Percentiles rank a stretch among this genome's conserved stretches.
Evolutionary conservation across 2,329 filamentous ascomycete species (phyloP).

Genomic region (Epicoccum nigrum): DNA sequence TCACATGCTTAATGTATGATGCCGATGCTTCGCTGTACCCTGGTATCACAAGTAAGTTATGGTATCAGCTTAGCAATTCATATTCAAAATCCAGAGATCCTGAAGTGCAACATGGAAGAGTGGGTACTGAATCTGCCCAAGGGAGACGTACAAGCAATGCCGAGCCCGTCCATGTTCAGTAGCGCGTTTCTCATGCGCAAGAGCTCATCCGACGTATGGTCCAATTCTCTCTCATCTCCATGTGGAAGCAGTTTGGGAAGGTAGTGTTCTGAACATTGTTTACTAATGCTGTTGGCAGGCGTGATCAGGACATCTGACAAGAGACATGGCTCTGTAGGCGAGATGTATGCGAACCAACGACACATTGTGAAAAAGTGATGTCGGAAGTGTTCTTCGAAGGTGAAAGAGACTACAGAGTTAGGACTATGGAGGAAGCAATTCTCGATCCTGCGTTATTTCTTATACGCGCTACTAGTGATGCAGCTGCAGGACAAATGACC

Average conservation of each 20-base stretch:
- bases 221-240: constrained; percentile 47
- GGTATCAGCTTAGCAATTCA: background rate
- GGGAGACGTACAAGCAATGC: constrained; percentile 55
- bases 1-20: constrained; percentile 46
- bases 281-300: constrained; percentile 46
- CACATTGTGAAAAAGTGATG: constrained; percentile 36
- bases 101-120: background rate
- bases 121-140: background rate
- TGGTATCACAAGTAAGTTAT: constrained; percentile 8
- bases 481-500: background rate
- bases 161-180: constrained; percentile 62
- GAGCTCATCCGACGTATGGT: constrained; percentile 50
- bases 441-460: background rate
- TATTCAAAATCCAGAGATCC: too few relatives aligned
- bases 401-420: too few relatives aligned
- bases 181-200: constrained; percentile 58
- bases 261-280: constrained; percentile 57
- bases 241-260: constrained; percentile 60
- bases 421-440: background rate
- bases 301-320: constrained; percentile 61
- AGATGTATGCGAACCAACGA: constrained; percentile 64
- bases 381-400: too few relatives aligned
- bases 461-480: background rate
- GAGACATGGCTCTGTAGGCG: constrained; percentile 59
- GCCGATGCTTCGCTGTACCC: constrained; percentile 56